phyloP scores from a whole-genome alignment of 2,329 filamentous ascomycete genomes.

The Arthrocladium fulminans region DNA sequence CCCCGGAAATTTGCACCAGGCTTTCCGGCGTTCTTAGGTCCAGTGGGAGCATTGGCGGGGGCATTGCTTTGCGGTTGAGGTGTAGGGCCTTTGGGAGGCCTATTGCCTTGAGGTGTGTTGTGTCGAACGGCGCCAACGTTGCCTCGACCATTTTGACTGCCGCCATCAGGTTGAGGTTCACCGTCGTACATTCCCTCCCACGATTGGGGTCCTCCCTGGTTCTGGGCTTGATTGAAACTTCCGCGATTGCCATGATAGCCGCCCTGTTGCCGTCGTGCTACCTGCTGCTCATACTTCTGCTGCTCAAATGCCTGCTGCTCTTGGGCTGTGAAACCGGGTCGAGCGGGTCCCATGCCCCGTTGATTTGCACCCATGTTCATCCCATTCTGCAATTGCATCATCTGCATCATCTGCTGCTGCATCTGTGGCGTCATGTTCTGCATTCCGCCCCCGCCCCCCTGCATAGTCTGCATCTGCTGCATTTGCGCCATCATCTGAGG shows the following conservation, averaged over 20 bases:
- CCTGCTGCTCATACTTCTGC: slow-evolving; percentile 65
- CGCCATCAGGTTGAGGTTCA: slow-evolving; percentile 67
- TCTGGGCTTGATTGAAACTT: slow-evolving; percentile 32
- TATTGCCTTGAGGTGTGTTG: slow-evolving; percentile 36
- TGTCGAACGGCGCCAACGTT: slow-evolving; percentile 32
- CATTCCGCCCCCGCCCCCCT: slow-evolving; percentile 24
- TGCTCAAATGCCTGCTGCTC: slow-evolving; percentile 69
- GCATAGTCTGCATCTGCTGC: slow-evolving; percentile 52
- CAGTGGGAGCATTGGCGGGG: slow-evolving; percentile 80
- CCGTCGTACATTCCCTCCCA: slow-evolving; percentile 99
- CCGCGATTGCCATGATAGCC: slow-evolving; percentile 8
- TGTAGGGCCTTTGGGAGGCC: slow-evolving; percentile 37
- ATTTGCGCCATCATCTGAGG: slow-evolving; percentile 44
- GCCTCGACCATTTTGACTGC: slow-evolving; percentile 39
- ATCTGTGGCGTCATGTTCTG: slow-evolving; percentile 26
- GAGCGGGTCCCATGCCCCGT: slow-evolving; percentile 34
- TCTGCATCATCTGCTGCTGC: slow-evolving; percentile 50
- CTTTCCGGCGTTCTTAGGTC: slow-evolving; percentile 87
- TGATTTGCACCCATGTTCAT: slow-evolving; percentile 37
- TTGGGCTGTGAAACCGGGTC: slow-evolving; percentile 55
- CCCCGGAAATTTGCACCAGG: slow-evolving; percentile 90
- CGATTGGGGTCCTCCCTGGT: slow-evolving; percentile 61
- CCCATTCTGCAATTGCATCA: slow-evolving; percentile 33
- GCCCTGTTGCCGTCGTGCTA: slow-evolving; percentile 38
- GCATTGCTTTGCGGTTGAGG: slow-evolving; percentile 44